Conservation (phyloP, 176 grass and related monocot species). For the Aegilops longissima region DNA sequence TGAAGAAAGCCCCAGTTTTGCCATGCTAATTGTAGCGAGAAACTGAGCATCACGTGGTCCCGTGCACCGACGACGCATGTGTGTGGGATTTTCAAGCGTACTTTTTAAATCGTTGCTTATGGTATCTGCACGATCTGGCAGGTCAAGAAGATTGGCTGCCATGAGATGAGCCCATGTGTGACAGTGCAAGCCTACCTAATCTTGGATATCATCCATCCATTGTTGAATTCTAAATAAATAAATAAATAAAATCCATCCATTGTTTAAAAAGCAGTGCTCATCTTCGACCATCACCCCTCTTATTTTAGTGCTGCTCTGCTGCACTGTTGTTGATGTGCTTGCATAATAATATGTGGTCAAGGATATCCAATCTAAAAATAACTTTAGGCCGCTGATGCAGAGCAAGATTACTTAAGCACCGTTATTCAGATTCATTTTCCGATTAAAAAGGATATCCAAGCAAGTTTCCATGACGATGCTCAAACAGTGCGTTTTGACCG, state of each 20-base stretch:
- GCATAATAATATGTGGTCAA: background rate
- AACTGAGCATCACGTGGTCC: background rate
- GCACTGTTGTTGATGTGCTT: background rate
- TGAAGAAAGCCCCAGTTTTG: background rate
- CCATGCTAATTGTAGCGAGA: background rate
- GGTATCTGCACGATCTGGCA: background rate
- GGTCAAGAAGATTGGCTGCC: conserved; percentile 4
- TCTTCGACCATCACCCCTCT: too few species aligned
- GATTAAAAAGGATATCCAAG: background rate
- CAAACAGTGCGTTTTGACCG: background rate
- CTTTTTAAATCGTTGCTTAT: background rate
- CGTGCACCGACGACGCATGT: background rate
- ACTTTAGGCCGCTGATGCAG: background rate
- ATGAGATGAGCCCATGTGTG: background rate
- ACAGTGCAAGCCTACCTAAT: background rate
- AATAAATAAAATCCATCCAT: background rate
- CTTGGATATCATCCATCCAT: background rate
- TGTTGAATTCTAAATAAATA: background rate
- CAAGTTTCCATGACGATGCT: background rate
- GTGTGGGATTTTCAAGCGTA: background rate
- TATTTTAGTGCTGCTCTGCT: background rate
- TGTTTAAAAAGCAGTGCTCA: background rate
- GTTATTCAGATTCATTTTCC: background rate
- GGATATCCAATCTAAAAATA: background rate
- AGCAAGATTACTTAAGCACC: too few species aligned